Evolutionary conservation across 257 asterid genomes (phyloP).

Genomic region (Capsicum baccatum): DNA sequence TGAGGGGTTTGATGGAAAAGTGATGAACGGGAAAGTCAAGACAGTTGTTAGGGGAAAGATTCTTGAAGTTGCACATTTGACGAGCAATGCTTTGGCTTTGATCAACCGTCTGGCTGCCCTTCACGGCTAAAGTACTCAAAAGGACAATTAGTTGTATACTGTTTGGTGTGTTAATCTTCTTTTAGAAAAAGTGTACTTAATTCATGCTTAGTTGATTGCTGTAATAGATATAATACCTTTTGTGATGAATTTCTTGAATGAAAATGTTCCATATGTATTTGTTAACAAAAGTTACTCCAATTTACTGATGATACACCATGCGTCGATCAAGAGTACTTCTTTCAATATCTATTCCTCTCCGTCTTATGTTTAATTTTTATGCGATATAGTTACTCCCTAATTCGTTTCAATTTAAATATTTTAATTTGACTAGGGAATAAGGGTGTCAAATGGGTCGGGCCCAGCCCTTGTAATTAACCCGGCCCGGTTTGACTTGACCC

Average conservation of each 20-base stretch:
- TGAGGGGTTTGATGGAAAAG: slow-evolving; percentile 44
- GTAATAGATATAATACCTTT: not conserved
- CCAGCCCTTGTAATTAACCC: too few relatives aligned
- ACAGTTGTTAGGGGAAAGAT: slow-evolving; percentile 32
- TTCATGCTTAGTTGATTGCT: not conserved
- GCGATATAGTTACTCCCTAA: too few relatives aligned
- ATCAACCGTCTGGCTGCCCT: slow-evolving; percentile 42
- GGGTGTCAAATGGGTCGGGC: too few relatives aligned
- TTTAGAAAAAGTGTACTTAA: not conserved
- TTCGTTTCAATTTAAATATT: too few relatives aligned
- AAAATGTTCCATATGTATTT: not conserved
- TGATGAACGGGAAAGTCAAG: slow-evolving; percentile 25
- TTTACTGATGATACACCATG: too few relatives aligned
- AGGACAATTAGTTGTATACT: not conserved
- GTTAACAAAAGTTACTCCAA: too few relatives aligned
- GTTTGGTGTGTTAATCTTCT: not conserved
- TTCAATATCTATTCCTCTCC: too few relatives aligned
- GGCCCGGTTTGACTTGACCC: too few relatives aligned
- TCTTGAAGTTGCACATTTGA: slow-evolving; percentile 40
- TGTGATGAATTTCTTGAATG: not conserved
- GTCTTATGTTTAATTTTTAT: too few relatives aligned
- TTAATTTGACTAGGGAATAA: too few relatives aligned
- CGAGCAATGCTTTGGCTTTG: slow-evolving; percentile 54
- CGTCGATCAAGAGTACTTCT: too few relatives aligned
- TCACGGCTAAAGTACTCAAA: not conserved